phyloP scores from a whole-genome alignment of 2,329 filamentous ascomycete genomes.

The Cladosporium sp. region DNA sequence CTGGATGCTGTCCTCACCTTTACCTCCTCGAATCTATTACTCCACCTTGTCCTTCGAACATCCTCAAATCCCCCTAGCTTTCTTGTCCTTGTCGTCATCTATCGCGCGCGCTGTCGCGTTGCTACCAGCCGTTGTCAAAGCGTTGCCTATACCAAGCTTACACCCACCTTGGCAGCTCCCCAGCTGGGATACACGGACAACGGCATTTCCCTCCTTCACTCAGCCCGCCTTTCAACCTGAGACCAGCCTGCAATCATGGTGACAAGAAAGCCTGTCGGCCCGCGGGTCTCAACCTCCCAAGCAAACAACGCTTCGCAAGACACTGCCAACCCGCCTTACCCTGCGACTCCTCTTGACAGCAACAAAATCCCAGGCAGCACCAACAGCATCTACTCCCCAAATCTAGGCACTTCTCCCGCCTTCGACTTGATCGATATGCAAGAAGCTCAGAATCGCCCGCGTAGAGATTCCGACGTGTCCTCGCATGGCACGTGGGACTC shows the following conservation, averaged over 20 bases:
- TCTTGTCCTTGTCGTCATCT: neutral
- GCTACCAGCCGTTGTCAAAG: neutral
- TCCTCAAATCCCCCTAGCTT: neutral
- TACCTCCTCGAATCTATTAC: too few species aligned
- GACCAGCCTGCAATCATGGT: conserved; percentile 33
- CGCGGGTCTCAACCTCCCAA: conserved; percentile 32
- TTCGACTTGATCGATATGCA: conserved; percentile 35
- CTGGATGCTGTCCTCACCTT: too few species aligned
- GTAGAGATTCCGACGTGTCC: conserved; percentile 31
- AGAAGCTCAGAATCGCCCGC: conserved; percentile 19
- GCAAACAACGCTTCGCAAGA: neutral
- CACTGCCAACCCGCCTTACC: conserved; percentile 39
- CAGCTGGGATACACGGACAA: neutral
- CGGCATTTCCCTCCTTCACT: neutral
- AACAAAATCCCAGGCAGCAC: conserved; percentile 20
- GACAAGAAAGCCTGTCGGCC: conserved; percentile 35
- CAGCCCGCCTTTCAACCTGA: too few species aligned
- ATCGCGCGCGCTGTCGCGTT: too few species aligned
- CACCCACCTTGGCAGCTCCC: conserved; percentile 2
- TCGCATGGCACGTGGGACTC: conserved; percentile 33
- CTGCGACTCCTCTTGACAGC: conserved; percentile 34
- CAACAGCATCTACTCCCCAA: conserved; percentile 29
- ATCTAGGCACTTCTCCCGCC: conserved; percentile 32
- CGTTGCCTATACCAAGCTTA: neutral
- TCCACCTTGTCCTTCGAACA: too few species aligned